Base-by-base conservation (phyloP, 1,139 yeast genomes). In the Saccharomyces hybrid region DNA sequence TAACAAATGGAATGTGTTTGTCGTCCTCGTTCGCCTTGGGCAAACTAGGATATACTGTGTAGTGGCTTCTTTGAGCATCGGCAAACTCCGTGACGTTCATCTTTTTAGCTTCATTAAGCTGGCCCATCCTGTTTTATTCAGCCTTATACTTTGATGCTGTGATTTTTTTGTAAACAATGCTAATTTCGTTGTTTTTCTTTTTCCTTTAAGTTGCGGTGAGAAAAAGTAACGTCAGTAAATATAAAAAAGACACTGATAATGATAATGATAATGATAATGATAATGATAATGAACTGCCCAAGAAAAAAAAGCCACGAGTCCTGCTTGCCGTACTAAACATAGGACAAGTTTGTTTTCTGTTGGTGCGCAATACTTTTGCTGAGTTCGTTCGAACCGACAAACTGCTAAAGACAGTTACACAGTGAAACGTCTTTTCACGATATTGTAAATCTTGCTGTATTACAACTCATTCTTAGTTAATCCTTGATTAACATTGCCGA, bases 1-100 rank as follows among this genome's bases (percentile, higher is more conserved):
- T 66, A 6, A 71, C 73, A 61, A 75, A 73, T 1, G 77, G 77
- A 14, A 65, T 63, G 6, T 52, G 46, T 8, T 55, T 55, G 4
- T 50, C 56, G 13, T 49, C 51, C 25, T 56, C 23, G 23, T 52
- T 47, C 20, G 16, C 11, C 16, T 32, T 48, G 14, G 46, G 20
- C 16, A 31, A 52, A 34, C 58, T 57, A 0, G 70, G 70, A 34
- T 50, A 49, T 9, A 63, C 54, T 9, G 60, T 58, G 49, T 60
- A 63, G 52, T 65, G 68, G 7, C 63, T 62, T 51, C 64, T 65
- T 52, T 68, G 70, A 13, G 70, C 63, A 51, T 69, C 69, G 2
- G 69, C 66, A 58, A 69, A 68, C 25, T 65, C 66, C 46, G 48
- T 57, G 47, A 64, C 57, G 47, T 59, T 56, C 69, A 65, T 65